Evolutionary conservation across 768 basidiomycete genomes (phyloP).

Genomic region (Galerina marginata): DNA sequence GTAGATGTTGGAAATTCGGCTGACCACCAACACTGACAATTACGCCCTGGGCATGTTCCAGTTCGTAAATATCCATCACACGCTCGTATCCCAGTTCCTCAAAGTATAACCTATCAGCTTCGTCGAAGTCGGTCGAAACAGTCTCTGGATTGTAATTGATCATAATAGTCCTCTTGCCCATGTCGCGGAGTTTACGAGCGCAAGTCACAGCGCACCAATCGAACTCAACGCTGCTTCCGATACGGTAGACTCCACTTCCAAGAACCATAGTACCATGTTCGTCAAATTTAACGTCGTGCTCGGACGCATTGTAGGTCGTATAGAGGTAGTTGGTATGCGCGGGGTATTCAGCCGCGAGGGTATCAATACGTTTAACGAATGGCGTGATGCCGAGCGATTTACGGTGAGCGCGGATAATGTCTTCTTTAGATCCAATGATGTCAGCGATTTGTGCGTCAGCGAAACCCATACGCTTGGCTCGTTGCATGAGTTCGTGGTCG

Average conservation of each 20-base stretch:
- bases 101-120: conserved; percentile 98
- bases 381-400: conserved; percentile 91
- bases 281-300: conserved; percentile 94
- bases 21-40: conserved; percentile 96
- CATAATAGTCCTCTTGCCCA: conserved; percentile 97
- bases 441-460: conserved; percentile 92
- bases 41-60: conserved; percentile 91
- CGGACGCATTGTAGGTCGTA: conserved; percentile 97
- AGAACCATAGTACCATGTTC: conserved; percentile 99
- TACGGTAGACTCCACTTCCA: conserved; percentile 97
- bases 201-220: conserved; percentile 99
- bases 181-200: conserved; percentile 87
- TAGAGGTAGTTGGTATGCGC: conserved; percentile 99
- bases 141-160: conserved; percentile 99
- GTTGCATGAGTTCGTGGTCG: conserved; percentile 77
- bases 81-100: conserved; percentile 98
- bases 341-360: conserved; percentile 97
- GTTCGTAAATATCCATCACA: conserved; percentile 99
- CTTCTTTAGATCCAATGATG: conserved; percentile 75
- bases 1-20: conserved; percentile 27
- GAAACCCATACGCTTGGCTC: conserved; percentile 95
- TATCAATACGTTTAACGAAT: conserved; percentile 99
- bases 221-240: conserved; percentile 98
- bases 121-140: conserved; percentile 98
- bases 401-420: conserved; percentile 79